A percentile compares a stretch with the other conserved stretches of the same genome.
phyloP scores from a whole-genome alignment of 2,329 filamentous ascomycete genomes.

The Xylariales sp. region DNA sequence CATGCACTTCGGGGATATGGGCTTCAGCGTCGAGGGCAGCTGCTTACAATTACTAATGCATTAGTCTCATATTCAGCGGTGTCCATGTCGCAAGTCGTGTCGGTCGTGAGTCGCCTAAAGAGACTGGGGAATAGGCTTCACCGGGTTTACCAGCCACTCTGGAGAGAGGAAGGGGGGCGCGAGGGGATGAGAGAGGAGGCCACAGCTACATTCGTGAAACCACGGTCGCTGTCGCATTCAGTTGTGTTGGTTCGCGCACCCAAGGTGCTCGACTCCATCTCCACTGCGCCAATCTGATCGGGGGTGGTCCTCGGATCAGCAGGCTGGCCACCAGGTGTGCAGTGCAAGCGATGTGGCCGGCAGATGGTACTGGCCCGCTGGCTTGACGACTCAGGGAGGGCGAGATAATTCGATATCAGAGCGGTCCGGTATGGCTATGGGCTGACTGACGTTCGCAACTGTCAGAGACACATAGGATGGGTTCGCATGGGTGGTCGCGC shows the following conservation, averaged over 20 bases:
- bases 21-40: background rate
- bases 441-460: no score
- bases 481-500: no score
- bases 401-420: no score
- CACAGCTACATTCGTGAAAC: constrained; percentile 3
- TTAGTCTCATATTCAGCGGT: constrained; percentile 61
- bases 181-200: constrained; percentile 4
- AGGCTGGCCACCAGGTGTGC: no score
- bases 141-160: background rate
- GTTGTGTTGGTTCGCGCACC: constrained; percentile 8
- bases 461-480: no score
- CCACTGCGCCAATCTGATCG: constrained; percentile 26
- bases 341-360: no score
- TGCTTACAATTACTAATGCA: constrained; percentile 51
- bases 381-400: no score
- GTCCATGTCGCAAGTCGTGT: constrained; percentile 51
- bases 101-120: constrained; percentile 7
- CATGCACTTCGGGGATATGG: no score
- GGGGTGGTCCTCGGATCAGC: no score
- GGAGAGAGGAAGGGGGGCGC: background rate
- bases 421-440: no score
- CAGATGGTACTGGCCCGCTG: no score
- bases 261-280: constrained; percentile 31
- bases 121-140: background rate
- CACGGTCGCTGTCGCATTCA: constrained; percentile 5